A percentile compares a stretch with the other conserved stretches of the same genome.
Conservation (phyloP, 2,329 filamentous ascomycete species). For the Pseudophaeomoniella oleicola region DNA sequence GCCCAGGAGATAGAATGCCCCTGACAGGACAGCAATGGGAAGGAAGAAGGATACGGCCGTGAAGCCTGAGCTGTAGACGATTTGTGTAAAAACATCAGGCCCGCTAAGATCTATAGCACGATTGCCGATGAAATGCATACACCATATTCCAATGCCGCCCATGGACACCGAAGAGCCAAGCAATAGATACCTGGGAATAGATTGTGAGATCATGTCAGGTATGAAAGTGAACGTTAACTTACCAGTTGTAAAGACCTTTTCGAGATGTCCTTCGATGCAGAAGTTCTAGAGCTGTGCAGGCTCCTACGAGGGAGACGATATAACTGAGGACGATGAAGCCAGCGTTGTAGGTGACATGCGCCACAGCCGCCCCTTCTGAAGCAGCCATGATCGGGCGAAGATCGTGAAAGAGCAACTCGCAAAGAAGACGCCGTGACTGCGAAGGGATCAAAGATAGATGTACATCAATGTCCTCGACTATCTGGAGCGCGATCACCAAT, state of each 20-base stretch:
- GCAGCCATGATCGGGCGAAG: background rate
- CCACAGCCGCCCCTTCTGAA: background rate
- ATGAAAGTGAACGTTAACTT: constrained; percentile 16
- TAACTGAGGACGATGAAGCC: constrained; percentile 56
- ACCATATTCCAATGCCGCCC: constrained; percentile 63
- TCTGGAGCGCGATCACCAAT: no score
- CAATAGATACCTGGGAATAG: constrained; percentile 40
- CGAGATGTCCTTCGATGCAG: constrained; percentile 61
- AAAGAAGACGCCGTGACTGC: no score
- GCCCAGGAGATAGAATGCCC: constrained; percentile 58
- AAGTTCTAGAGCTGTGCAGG: constrained; percentile 65
- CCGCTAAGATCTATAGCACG: constrained; percentile 57
- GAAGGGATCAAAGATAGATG: no score
- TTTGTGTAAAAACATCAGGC: constrained; percentile 49
- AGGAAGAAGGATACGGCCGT: constrained; percentile 69
- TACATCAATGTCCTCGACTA: no score
- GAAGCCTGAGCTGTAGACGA: constrained; percentile 57
- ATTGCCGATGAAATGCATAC: constrained; percentile 76
- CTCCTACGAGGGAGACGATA: constrained; percentile 58
- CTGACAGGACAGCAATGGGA: constrained; percentile 58
- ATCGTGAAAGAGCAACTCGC: no score
- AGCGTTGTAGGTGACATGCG: constrained; percentile 27
- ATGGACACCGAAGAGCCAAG: constrained; percentile 52
- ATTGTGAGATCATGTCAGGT: background rate
- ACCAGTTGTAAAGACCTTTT: constrained; percentile 57